Conservation (phyloP, 768 basidiomycete genomes). For the Lactarius sanguifluus region DNA sequence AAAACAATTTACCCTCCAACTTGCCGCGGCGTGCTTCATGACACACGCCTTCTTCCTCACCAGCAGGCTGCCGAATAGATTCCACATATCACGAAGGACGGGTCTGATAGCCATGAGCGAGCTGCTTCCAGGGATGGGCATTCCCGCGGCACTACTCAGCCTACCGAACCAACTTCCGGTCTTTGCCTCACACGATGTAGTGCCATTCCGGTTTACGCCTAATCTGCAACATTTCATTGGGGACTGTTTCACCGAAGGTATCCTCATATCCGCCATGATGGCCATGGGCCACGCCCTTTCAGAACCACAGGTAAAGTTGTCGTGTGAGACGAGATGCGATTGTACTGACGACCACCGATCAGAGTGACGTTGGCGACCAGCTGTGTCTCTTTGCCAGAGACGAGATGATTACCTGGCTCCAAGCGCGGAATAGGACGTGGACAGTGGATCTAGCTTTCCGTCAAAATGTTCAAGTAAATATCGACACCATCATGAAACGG, state of each 20-base stretch:
- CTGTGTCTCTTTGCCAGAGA: slow-evolving; percentile 90
- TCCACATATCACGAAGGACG: slow-evolving; percentile 86
- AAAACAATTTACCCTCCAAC: slow-evolving; percentile 91
- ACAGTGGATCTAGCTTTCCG: slow-evolving; percentile 60
- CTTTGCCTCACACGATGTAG: slow-evolving; percentile 78
- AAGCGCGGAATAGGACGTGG: slow-evolving; percentile 54
- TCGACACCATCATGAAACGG: slow-evolving; percentile 73
- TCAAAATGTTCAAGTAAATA: slow-evolving; percentile 52
- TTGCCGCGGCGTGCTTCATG: slow-evolving; percentile 89
- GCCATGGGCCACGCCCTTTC: slow-evolving; percentile 89
- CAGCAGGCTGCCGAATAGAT: slow-evolving; percentile 78
- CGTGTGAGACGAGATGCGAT: slow-evolving; percentile 2
- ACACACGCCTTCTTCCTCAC: slow-evolving; percentile 84
- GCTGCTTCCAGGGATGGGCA: slow-evolving; percentile 68
- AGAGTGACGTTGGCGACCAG: slow-evolving; percentile 93
- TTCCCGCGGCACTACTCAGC: slow-evolving; percentile 27
- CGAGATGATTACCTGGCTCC: slow-evolving; percentile 81
- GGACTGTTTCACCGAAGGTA: slow-evolving; percentile 84
- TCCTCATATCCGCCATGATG: slow-evolving; percentile 83
- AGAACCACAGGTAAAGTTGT: slow-evolving; percentile 71
- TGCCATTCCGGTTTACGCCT: slow-evolving; percentile 96
- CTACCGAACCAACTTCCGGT: slow-evolving; percentile 49
- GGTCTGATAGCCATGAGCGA: slow-evolving; percentile 94
- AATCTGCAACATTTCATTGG: slow-evolving; percentile 95
- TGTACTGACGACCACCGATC: slow-evolving; percentile 15